phyloP scores from a whole-genome alignment of 768 basidiomycete species.

The Trametes villosa region DNA sequence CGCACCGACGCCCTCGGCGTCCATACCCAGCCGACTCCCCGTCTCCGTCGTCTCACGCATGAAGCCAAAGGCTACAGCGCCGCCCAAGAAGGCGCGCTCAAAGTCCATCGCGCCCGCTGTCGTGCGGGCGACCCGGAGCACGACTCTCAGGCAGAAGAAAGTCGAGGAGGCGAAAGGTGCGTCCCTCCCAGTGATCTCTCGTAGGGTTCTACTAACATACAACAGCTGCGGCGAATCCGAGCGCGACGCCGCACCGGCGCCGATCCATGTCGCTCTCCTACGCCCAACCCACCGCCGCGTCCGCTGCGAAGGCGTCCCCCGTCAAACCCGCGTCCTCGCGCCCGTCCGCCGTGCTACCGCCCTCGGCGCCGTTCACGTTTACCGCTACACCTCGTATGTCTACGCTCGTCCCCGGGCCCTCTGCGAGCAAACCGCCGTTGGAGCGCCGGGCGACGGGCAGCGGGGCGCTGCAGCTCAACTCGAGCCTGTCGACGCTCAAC shows the following conservation, averaged over 20 bases:
- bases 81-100: background rate
- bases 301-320: conserved; percentile 6
- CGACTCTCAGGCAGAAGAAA: conserved; percentile 6
- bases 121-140: conserved; percentile 9
- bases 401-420: background rate
- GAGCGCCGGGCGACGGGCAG: background rate
- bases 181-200: too few relatives aligned
- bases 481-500: conserved; percentile 63
- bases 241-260: background rate
- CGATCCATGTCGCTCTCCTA: conserved; percentile 13
- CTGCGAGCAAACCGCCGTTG: too few relatives aligned
- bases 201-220: background rate
- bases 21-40: conserved; percentile 5
- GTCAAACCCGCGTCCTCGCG: conserved; percentile 6
- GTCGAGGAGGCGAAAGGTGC: conserved; percentile 10
- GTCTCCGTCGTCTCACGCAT: background rate
- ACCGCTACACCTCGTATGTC: background rate
- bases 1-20: background rate
- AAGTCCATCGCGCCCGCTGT: background rate
- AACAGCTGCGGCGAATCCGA: background rate
- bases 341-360: background rate
- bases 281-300: conserved; percentile 10
- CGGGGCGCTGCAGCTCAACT: conserved; percentile 9
- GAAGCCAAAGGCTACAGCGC: conserved; percentile 7
- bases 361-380: background rate